A percentile compares a stretch with the other conserved stretches of the same genome.
These are phyloP conservation scores for Populus simonii DNA, from an alignment of 345 rosid species.

Conservation along the genomic window DNA sequence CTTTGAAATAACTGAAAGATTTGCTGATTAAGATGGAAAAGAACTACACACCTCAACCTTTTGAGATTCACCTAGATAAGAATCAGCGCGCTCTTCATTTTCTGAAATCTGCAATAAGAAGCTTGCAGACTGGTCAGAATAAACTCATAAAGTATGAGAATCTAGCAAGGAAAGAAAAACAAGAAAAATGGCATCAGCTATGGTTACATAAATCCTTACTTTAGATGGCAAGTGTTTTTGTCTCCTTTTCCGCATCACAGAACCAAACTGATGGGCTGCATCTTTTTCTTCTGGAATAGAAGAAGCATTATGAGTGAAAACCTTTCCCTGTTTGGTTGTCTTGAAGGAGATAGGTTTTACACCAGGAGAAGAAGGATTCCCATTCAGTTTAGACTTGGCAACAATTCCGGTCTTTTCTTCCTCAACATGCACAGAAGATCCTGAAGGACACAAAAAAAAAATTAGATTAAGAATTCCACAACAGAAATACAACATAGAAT, in stretches of 20 bases:
- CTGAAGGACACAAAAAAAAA: slow-evolving; percentile 32
- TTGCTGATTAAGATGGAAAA: slow-evolving; percentile 7
- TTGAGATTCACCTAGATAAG: slow-evolving; percentile 39
- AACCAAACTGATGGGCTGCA: slow-evolving; percentile 32
- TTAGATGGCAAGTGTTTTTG: slow-evolving; percentile 53
- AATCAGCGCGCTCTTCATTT: slow-evolving; percentile 41
- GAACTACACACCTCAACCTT: slow-evolving; percentile 43
- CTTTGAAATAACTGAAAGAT: not conserved
- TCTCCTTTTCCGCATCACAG: slow-evolving; percentile 52
- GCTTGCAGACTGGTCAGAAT: slow-evolving; percentile 26
- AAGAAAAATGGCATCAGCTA: slow-evolving; percentile 3
- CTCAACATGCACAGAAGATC: slow-evolving; percentile 50
- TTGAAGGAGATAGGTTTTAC: slow-evolving; percentile 37
- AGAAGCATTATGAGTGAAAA: slow-evolving; percentile 23
- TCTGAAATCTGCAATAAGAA: slow-evolving; percentile 44
- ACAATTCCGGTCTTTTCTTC: slow-evolving; percentile 42
- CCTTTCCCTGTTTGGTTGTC: slow-evolving; percentile 42
- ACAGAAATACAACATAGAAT: not conserved
- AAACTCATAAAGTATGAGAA: slow-evolving; percentile 19
- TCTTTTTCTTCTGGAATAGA: slow-evolving; percentile 44
- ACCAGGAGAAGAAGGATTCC: slow-evolving; percentile 38
- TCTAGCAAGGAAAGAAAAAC: slow-evolving; percentile 1
- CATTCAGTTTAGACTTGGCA: slow-evolving; percentile 46
- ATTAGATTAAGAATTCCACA: slow-evolving; percentile 18
- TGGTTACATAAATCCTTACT: slow-evolving; percentile 36